Evolutionary conservation across 2,329 filamentous ascomycete species (phyloP).

Genomic region (Ceratocystis diversiconidia): DNA sequence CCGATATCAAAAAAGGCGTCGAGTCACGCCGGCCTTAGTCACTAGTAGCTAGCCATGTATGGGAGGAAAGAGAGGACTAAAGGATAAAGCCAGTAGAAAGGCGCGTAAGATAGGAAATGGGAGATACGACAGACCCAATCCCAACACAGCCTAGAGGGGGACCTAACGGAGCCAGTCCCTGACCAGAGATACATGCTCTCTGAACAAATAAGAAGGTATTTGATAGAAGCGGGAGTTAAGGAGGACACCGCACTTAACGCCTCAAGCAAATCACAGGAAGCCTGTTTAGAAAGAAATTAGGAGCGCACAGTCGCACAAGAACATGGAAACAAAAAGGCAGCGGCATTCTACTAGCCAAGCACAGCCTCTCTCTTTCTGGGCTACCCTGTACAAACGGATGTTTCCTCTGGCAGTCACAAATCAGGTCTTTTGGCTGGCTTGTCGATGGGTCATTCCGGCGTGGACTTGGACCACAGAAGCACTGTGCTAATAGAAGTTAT

Average conservation of each 20-base stretch:
- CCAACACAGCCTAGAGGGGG: background rate
- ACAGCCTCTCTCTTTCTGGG: background rate
- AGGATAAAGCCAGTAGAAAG: background rate
- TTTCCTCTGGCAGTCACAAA: background rate
- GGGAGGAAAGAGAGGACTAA: background rate
- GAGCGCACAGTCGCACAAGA: background rate
- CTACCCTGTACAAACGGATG: background rate
- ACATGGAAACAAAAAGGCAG: background rate
- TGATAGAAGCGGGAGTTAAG: background rate
- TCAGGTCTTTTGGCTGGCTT: background rate
- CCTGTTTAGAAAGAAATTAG: background rate
- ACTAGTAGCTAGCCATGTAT: background rate
- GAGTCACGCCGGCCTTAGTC: background rate
- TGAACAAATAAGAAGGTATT: background rate
- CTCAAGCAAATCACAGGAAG: background rate
- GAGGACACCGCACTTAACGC: background rate
- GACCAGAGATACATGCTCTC: background rate
- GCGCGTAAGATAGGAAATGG: background rate
- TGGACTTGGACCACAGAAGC: background rate
- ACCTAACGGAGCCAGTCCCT: background rate
- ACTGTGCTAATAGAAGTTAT: background rate
- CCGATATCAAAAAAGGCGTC: background rate
- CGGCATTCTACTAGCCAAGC: background rate
- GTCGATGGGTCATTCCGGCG: background rate
- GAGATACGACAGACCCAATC: background rate